These are phyloP conservation scores for Sarocladiaceae sp. DNA, from an alignment of 2,329 filamentous ascomycete genomes.

Conservation along the genomic window DNA sequence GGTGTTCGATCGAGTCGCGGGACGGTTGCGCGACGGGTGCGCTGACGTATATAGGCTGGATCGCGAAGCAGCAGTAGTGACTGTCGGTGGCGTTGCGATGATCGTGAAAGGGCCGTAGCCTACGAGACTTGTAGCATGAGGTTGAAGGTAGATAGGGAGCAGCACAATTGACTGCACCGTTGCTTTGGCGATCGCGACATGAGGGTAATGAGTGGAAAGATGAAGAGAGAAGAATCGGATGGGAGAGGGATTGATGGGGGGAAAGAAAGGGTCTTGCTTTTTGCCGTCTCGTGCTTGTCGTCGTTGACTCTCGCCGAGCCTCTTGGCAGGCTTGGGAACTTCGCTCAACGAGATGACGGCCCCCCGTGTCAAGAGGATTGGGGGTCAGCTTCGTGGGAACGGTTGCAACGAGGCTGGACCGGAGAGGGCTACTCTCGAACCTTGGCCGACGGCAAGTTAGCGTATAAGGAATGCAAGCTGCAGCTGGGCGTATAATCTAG, in stretches of 20 bases:
- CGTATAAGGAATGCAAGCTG: background rate
- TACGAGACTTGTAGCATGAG: background rate
- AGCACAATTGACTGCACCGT: slow-evolving; percentile 7
- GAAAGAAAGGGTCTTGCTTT: background rate
- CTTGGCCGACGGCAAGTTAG: background rate
- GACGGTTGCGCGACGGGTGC: too few species aligned
- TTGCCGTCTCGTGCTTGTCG: slow-evolving; percentile 6
- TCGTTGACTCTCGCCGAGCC: slow-evolving; percentile 9
- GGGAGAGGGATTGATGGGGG: background rate
- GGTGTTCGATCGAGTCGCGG: background rate
- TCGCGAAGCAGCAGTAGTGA: background rate
- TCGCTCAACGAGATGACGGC: background rate
- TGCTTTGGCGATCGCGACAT: background rate
- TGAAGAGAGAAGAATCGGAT: background rate
- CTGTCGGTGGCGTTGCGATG: background rate
- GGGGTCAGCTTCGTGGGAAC: background rate
- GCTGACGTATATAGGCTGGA: too few species aligned
- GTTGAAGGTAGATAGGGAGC: background rate
- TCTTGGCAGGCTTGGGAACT: slow-evolving; percentile 4
- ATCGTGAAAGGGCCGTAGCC: background rate
- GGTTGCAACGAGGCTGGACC: background rate
- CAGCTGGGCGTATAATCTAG: background rate
- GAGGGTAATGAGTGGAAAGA: background rate
- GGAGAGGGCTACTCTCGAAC: background rate
- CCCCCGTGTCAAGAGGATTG: background rate